Evolutionary conservation across 73 alveolate genomes (phyloP).

Genomic region (Tetrahymena elliotti): DNA sequence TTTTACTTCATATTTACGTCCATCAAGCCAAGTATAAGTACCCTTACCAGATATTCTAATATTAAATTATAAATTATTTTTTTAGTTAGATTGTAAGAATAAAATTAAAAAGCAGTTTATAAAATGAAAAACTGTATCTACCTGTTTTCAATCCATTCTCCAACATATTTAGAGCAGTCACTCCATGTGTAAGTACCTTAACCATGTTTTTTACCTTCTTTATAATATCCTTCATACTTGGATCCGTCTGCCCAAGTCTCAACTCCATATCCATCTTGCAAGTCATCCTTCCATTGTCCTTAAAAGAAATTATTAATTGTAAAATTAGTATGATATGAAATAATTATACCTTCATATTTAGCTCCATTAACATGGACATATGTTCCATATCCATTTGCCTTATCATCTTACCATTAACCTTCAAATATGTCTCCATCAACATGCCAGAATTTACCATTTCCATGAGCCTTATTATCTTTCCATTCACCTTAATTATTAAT

Average conservation of each 20-base stretch:
- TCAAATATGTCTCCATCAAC: constrained; percentile 50
- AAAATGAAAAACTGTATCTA: neutral
- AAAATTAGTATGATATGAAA: neutral
- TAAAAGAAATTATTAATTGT: neutral
- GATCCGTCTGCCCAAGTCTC: constrained; percentile 65
- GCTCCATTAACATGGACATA: constrained; percentile 48
- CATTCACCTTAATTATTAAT: neutral
- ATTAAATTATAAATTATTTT: too few relatives aligned
- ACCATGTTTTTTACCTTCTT: constrained; percentile 68
- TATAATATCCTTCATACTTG: constrained; percentile 56
- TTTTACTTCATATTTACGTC: constrained; percentile 47
- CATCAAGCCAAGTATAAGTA: constrained; percentile 80
- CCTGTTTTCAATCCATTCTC: constrained; percentile 50
- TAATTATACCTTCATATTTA: constrained; percentile 27
- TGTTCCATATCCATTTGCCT: constrained; percentile 48
- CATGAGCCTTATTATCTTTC: constrained; percentile 45
- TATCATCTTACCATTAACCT: constrained; percentile 47
- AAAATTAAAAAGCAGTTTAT: neutral
- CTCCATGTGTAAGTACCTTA: constrained; percentile 51
- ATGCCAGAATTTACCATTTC: constrained; percentile 51
- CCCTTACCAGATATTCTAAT: constrained; percentile 81
- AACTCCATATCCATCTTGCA: constrained; percentile 54
- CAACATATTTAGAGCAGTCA: constrained; percentile 52
- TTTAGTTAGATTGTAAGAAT: neutral
- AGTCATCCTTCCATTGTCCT: constrained; percentile 50